phyloP scores from a whole-genome alignment of 106 monocot genomes.

The Triglochin maritima region DNA sequence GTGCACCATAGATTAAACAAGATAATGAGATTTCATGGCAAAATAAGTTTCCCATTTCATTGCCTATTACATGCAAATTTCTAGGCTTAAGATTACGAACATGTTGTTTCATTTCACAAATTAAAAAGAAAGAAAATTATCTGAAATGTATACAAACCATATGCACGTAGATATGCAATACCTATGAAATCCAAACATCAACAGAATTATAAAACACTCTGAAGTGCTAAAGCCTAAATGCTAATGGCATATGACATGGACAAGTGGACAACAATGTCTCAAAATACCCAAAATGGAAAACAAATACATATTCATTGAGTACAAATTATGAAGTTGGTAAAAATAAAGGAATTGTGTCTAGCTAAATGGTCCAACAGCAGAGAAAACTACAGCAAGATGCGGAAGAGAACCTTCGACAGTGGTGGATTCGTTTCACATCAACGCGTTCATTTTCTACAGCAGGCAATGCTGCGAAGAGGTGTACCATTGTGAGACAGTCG shows the following conservation, averaged over 20 bases:
- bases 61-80: too few species aligned
- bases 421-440: slow-evolving; percentile 80
- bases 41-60: too few species aligned
- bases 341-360: background rate
- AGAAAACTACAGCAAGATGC: background rate
- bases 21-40: too few species aligned
- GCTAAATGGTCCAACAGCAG: background rate
- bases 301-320: background rate
- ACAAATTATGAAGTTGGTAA: background rate
- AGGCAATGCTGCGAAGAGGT: slow-evolving; percentile 93
- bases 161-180: too few species aligned
- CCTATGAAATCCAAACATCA: too few species aligned
- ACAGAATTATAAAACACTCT: too few species aligned
- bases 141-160: too few species aligned
- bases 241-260: background rate
- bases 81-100: too few species aligned
- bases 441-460: slow-evolving; percentile 64
- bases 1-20: too few species aligned
- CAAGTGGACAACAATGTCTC: background rate
- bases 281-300: background rate
- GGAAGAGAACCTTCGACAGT: slow-evolving; percentile 61
- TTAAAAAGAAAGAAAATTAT: too few species aligned
- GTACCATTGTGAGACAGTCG: slow-evolving; percentile 95
- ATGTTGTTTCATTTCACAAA: too few species aligned
- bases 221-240: too few species aligned